Evolutionary conservation across 306 rosid genomes (phyloP).

Genomic region (Hylodesmum podocarpum): DNA sequence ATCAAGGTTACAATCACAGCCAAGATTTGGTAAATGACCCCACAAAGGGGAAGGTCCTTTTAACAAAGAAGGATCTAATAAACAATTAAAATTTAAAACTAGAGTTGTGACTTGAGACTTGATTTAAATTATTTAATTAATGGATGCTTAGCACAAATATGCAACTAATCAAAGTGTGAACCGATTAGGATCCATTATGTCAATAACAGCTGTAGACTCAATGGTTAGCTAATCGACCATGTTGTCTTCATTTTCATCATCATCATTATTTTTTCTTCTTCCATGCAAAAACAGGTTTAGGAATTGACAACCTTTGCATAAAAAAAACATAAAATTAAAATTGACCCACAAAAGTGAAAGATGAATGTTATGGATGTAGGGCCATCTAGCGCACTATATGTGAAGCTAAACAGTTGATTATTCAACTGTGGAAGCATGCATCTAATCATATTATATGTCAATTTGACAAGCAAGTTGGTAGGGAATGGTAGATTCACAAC

Average conservation of each 20-base stretch:
- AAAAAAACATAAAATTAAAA: background rate
- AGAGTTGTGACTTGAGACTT: conserved; percentile 1
- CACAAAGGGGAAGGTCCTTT: conserved; percentile 21
- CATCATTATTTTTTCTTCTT: background rate
- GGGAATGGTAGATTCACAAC: conserved; percentile 15
- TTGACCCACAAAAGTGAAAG: conserved; percentile 25
- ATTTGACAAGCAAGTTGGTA: conserved; percentile 6
- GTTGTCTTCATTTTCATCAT: background rate
- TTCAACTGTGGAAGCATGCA: conserved; percentile 25
- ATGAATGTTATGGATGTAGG: conserved; percentile 31
- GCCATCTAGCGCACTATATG: conserved; percentile 51
- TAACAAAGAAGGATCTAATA: background rate
- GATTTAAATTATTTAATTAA: background rate
- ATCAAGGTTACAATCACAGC: conserved; percentile 19
- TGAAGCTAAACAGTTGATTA: conserved; percentile 29
- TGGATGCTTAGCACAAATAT: conserved; percentile 32
- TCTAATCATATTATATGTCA: conserved; percentile 26
- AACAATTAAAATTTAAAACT: no score
- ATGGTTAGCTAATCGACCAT: conserved; percentile 13
- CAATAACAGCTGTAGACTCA: conserved; percentile 34
- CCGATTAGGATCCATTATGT: conserved; percentile 30
- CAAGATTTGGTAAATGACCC: conserved; percentile 38
- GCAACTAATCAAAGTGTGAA: conserved; percentile 16
- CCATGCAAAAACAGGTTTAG: conserved; percentile 21
- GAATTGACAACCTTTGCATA: conserved; percentile 24